phyloP scores from a whole-genome alignment of 805 yeast genomes.

The Hanseniaspora pseudoguilliermondii region DNA sequence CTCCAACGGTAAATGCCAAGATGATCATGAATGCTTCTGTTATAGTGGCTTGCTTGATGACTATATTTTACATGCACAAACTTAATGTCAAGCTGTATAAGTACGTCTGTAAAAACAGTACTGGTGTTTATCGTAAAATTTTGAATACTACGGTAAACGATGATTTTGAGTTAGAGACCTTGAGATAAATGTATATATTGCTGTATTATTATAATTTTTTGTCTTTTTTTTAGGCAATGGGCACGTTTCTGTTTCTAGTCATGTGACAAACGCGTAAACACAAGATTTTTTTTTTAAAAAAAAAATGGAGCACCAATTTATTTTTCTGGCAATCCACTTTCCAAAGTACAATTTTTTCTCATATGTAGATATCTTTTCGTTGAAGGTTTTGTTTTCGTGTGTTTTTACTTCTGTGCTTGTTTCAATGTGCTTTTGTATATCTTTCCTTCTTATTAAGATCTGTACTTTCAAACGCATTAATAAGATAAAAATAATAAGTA shows the following conservation, averaged over 20 bases:
- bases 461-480: no score
- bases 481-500: not conserved
- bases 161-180: not conserved
- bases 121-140: not conserved
- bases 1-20: constrained; percentile 16
- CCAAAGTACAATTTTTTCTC: not conserved
- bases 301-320: not conserved
- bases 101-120: constrained; percentile 4
- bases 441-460: no score
- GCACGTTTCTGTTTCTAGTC: not conserved
- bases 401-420: no score
- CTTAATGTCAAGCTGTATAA: constrained; percentile 17
- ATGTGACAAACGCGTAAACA: constrained; percentile 9
- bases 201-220: not conserved
- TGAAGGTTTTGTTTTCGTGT: no score
- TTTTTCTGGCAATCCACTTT: not conserved
- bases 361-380: no score
- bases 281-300: not conserved
- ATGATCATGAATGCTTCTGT: constrained; percentile 16
- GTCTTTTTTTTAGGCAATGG: not conserved
- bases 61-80: constrained; percentile 16
- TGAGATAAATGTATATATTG: not conserved
- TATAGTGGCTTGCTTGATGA: constrained; percentile 17
- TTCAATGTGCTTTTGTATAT: no score
- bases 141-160: not conserved